Evolutionary conservation across 2,329 filamentous ascomycete genomes (phyloP), one percentile per base, ranked within the genome.

Genomic region (Herpotrichia juniperi): DNA sequence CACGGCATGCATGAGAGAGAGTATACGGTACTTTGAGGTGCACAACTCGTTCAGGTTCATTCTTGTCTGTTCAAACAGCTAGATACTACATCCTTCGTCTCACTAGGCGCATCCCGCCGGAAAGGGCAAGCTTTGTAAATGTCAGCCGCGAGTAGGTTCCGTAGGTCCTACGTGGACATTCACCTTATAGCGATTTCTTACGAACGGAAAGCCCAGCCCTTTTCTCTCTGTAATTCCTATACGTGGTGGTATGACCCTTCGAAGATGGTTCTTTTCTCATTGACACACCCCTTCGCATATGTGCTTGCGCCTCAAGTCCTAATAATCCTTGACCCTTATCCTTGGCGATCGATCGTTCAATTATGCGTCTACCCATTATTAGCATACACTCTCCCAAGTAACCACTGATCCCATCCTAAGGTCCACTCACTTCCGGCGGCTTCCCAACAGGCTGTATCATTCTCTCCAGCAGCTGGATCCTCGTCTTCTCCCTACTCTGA

Each of bases 401-500:
- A 5, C 10, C 12, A 32, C 4, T 30, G 21, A n/a, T n/a, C n/a
- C 25, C 28, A 4, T 44, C n/a, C 12, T 10, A 24, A 14, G 16
- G 4, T 9, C 19, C 25, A 62, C 68, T 59, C 50, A 85, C 84
- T 78, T 86, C 84, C 35, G 86, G 86, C 56, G 86, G 86, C 64
- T 83, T 82, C 32, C 87, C 84, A 57, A 86, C 86, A 10, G 86
- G 86, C 58, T 85, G 77, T 24, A 87, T 80, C 84, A 87, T 87
- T 64, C 83, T 81, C 71, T 96, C 89, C 63, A 97, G 88, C 78
- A 96, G 83, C 74, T 86, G 82, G 12, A 88, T 86, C 57, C 92
- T 83, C 47, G 94, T 86, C 74, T 92, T 91, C 74, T 92, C 88
- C 51, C 88, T 82, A 5, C 90, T 83, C 74, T 96, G 91, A 42